Evolutionary conservation across 805 yeast species (phyloP), one percentile per base, ranked within the genome.

Genomic region (Candida sphagnicola): DNA sequence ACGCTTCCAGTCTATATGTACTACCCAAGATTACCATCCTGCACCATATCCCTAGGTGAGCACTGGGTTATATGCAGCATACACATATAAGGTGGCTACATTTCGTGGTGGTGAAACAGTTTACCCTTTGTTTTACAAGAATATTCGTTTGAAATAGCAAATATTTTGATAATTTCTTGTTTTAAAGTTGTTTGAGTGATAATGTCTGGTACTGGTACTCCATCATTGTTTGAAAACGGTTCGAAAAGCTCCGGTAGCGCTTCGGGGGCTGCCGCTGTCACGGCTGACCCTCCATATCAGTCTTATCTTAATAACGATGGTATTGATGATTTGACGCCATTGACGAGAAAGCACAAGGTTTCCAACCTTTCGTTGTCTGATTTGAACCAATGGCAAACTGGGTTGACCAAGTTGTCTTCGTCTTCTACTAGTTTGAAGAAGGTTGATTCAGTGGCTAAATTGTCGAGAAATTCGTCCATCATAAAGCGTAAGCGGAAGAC

Each of bases 231-330:
- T 21, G 24, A 21, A 6, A 6, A 6, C 24, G 24, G 6, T 21
- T 8, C 29, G 12, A 26, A 26, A 5, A 13, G 6, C 8, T 10
- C 29, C 8, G 15, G 5, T 13, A 13, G 13, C 15, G 6, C 29
- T n/a, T 5, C 15, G 29, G 8, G 13, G 6, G 12, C 6, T 5
- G 5, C 8, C 6, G 5, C 29, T 6, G 14, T 5, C 15, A 5
- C 5, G 5, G 29, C 8, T 5, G 29, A 8, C n/a, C 29, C 56
- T 19, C 44, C 44, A 31, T 64, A 57, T 50, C 72, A 67, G 50
- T 79, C 87, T 8, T 81, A 75, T 50, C 70, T 83, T 44, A 82
- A 83, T 51, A 82, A 81, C 46, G 89, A 83, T 53, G 86, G 85
- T 17, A 82, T 83, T 15, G 89, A 82, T 53, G 73, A 75, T 39